Evolutionary conservation across 768 basidiomycete genomes (phyloP).

Genomic region (Mrakia frigida): DNA sequence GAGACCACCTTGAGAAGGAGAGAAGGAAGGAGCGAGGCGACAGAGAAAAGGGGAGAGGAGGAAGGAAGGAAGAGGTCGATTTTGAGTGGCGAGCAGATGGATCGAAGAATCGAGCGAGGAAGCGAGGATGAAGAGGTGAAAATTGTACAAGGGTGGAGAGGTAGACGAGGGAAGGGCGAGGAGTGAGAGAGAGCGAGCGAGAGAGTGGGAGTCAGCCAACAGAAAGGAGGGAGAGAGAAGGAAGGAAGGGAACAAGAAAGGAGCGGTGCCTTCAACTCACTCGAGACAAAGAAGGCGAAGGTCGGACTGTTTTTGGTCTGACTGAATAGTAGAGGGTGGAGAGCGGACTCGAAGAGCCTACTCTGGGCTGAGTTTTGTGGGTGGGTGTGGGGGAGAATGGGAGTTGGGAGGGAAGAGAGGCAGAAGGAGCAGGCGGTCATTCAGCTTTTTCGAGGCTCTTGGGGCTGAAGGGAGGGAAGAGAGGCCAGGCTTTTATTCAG

Average conservation of each 20-base stretch:
- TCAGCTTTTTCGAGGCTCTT: no score
- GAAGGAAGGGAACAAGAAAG: neutral
- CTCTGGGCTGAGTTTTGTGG: neutral
- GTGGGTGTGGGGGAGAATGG: neutral
- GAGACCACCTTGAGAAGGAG: slow-evolving; percentile 28
- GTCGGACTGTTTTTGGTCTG: slow-evolving; percentile 5
- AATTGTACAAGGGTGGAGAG: no score
- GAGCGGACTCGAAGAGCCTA: neutral
- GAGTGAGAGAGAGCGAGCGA: neutral
- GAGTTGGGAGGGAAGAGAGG: neutral
- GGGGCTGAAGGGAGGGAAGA: no score
- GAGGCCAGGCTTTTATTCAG: no score
- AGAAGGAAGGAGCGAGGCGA: no score
- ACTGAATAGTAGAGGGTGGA: slow-evolving; percentile 19
- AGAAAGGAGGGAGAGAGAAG: neutral
- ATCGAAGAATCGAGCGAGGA: neutral
- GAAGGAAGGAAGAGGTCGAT: neutral
- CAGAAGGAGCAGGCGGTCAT: neutral
- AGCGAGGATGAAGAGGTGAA: no score
- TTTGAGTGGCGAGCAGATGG: no score
- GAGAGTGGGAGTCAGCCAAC: neutral
- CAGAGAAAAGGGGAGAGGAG: no score
- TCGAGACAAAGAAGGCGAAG: slow-evolving; percentile 22
- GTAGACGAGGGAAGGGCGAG: neutral
- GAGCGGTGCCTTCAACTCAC: neutral